Percentiles rank a stretch among this genome's conserved stretches.
These are phyloP conservation scores for Chrysosporium queenslandicum DNA, from an alignment of 2,329 filamentous ascomycete genomes.

Conservation along the genomic window DNA sequence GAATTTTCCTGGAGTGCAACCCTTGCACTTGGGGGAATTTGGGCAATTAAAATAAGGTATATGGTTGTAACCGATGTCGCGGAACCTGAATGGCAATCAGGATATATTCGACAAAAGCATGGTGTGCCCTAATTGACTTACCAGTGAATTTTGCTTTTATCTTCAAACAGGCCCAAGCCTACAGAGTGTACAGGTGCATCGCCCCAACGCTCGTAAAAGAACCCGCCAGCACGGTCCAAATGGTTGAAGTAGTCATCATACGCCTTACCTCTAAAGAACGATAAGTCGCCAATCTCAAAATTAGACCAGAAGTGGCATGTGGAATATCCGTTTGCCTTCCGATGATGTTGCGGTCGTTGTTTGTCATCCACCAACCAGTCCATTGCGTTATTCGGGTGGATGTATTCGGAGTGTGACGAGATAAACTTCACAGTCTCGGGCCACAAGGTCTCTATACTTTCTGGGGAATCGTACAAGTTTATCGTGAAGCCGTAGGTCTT, in stretches of 20 bases:
- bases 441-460: constrained; percentile 81
- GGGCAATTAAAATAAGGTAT: constrained; percentile 99
- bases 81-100: constrained; percentile 58
- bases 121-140: constrained; percentile 39
- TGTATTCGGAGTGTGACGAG: constrained; percentile 67
- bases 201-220: constrained; percentile 98
- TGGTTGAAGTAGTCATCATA: constrained; percentile 97
- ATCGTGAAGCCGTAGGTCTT: constrained; percentile 99
- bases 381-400: constrained; percentile 76
- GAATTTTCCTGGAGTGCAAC: constrained; percentile 75
- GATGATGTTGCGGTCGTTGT: constrained; percentile 67
- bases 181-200: constrained; percentile 96
- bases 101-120: not conserved
- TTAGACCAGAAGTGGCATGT: constrained; percentile 99
- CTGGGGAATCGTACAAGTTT: constrained; percentile 84
- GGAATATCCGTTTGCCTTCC: constrained; percentile 80
- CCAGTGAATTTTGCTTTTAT: constrained; percentile 86
- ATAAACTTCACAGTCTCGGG: constrained; percentile 92
- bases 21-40: constrained; percentile 85
- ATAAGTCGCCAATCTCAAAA: constrained; percentile 90
- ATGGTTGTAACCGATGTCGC: constrained; percentile 96
- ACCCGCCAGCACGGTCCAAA: constrained; percentile 83
- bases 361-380: constrained; percentile 73
- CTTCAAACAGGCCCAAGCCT: constrained; percentile 82
- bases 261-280: constrained; percentile 78